Base-by-base conservation (phyloP, 192 early-diverging fungal genomes). In the Backusella parvicylindrica region DNA sequence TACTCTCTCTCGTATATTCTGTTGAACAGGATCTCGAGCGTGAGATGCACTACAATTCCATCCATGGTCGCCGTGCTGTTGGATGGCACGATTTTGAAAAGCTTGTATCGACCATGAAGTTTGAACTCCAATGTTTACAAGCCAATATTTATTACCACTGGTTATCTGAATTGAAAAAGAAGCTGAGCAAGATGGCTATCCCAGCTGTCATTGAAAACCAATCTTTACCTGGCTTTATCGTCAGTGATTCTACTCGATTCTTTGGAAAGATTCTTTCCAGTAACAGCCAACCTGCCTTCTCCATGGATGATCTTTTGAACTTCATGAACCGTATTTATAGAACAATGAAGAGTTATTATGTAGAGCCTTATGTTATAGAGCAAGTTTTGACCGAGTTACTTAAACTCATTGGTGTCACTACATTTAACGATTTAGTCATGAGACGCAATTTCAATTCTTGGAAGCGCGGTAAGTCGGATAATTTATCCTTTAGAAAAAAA, bases 381-480 rank as follows among this genome's bases (percentile, higher is more conserved):
- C 97, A 98, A 86, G 96, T 99, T 18, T 88, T 98, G 79, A 96
- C 94, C 0, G 98, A 99, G 88, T 79, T 99, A 56, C 85, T 99
- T 64, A 92, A 96, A 74, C 90, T 97, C 18, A 93, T 98, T 77
- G 97, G 98, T 40, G 94, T 96, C 12, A 93, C 91, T 1, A 92
- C 96, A 0, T 99, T 99, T 77, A 99, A 99, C 86, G 95, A 99
- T 82, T 84, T 99, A 71, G 88, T 99, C 68, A 98, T 98, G 93
- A 91, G 98, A 47, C 93, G 95, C 66, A 98, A 98, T 89, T 99
- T 99, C 77, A 97, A 94, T 84, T 98, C 98, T 26, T 98, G 97
- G 96, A 98, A 99, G 84, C 92, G 98, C 75, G 95, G 95, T 79
- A 77, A 71, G 68, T 35, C 23, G 28, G 30, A 16, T 6, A 35